phyloP scores from a whole-genome alignment of 257 asterid genomes.

The Orobanche coerulescens region DNA sequence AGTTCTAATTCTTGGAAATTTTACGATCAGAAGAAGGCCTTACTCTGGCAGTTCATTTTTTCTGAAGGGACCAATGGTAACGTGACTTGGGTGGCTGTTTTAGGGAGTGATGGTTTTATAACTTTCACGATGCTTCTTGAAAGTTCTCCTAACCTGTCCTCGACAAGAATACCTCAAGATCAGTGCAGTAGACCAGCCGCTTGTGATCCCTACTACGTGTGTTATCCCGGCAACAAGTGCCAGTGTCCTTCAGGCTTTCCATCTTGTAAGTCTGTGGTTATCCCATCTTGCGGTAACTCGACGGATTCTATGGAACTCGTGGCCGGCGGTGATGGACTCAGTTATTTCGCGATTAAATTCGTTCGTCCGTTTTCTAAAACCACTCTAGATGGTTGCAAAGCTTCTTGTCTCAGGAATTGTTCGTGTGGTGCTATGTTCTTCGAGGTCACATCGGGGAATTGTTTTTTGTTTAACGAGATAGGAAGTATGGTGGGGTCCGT shows the following conservation, averaged over 20 bases:
- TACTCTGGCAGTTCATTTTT: conserved; percentile 74
- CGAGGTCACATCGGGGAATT: conserved; percentile 48
- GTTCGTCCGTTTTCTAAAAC: conserved; percentile 46
- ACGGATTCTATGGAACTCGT: conserved; percentile 38
- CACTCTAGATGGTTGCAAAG: conserved; percentile 62
- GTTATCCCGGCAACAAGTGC: conserved; percentile 58
- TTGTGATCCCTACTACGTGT: conserved; percentile 59
- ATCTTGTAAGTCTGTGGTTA: conserved; percentile 42
- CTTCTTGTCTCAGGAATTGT: conserved; percentile 56
- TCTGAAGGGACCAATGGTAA: conserved; percentile 32
- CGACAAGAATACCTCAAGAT: conserved; percentile 56
- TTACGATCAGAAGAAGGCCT: conserved; percentile 32
- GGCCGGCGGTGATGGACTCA: conserved; percentile 49
- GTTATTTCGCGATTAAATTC: conserved; percentile 53
- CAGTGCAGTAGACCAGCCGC: conserved; percentile 68
- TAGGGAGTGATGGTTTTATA: conserved; percentile 56
- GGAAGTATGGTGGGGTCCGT: conserved; percentile 35
- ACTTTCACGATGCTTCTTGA: conserved; percentile 49
- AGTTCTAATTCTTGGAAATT: conserved; percentile 73
- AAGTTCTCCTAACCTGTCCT: conserved; percentile 30
- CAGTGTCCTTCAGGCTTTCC: conserved; percentile 61
- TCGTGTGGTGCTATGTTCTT: conserved; percentile 74
- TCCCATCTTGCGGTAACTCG: conserved; percentile 39
- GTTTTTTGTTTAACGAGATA: conserved; percentile 60
- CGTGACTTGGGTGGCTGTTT: conserved; percentile 61